phyloP scores from a whole-genome alignment of 2,329 filamentous ascomycete species.

The Penicillium palitans region DNA sequence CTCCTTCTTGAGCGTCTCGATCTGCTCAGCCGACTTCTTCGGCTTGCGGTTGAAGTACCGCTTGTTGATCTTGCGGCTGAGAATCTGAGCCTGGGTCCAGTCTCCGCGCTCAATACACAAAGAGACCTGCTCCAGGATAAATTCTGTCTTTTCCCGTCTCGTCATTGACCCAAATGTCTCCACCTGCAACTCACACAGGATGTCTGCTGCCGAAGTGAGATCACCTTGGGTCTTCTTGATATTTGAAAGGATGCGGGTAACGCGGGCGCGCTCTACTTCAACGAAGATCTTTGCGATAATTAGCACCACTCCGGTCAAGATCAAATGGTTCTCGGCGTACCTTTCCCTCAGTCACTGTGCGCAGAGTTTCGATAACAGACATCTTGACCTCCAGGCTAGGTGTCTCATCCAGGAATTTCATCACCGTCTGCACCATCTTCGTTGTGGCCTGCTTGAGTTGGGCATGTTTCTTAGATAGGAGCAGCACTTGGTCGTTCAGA shows the following conservation, averaged over 20 bases:
- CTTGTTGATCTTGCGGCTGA: conserved; percentile 96
- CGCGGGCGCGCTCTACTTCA: conserved; percentile 93
- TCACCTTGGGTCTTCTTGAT: conserved; percentile 98
- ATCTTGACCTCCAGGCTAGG: conserved; percentile 86
- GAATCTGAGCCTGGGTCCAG: conserved; percentile 92
- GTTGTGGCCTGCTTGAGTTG: conserved; percentile 99
- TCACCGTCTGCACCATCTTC: conserved; percentile 97
- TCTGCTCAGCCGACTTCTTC: conserved; percentile 84
- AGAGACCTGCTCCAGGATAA: conserved; percentile 91
- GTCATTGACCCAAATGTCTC: conserved; percentile 99
- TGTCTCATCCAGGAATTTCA: conserved; percentile 84
- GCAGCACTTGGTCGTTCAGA: conserved; percentile 92
- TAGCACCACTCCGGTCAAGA: conserved; percentile 2
- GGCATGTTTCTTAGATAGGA: conserved; percentile 98
- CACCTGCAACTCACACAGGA: conserved; percentile 94
- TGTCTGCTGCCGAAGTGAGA: conserved; percentile 83
- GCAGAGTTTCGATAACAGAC: conserved; percentile 87
- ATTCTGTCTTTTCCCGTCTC: conserved; percentile 95
- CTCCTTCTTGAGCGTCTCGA: conserved; percentile 88
- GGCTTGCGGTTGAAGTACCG: conserved; percentile 85
- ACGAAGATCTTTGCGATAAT: conserved; percentile 74
- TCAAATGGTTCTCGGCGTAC: conserved; percentile 41
- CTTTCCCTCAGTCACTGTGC: conserved; percentile 97
- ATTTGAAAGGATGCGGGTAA: conserved; percentile 91
- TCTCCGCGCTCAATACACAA: conserved; percentile 94